Conservation (phyloP, 1,284 basidiomycete genomes). For the Amylostereum areolatum region DNA sequence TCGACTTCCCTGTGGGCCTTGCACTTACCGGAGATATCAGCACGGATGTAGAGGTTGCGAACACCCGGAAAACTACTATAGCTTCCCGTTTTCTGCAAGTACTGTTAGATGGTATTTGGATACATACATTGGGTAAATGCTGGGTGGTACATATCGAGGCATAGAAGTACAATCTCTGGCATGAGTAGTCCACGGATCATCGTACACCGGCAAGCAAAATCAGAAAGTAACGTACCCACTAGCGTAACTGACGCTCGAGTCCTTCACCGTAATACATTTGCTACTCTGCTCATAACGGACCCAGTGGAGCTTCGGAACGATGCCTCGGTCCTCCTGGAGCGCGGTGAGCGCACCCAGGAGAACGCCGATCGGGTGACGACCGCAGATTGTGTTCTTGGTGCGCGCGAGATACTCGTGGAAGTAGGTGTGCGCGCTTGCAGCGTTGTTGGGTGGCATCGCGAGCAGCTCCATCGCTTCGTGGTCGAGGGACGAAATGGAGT, state of each 20-base stretch:
- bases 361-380: conserved; percentile 92
- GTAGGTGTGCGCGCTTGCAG: conserved; percentile 47
- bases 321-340: conserved; percentile 45
- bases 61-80: no score
- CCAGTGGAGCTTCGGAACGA: conserved; percentile 55
- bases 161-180: not conserved
- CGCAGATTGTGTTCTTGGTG: conserved; percentile 97
- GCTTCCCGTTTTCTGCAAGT: no score
- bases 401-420: conserved; percentile 74
- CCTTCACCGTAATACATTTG: conserved; percentile 57
- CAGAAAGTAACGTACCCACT: conserved; percentile 72
- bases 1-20: conserved; percentile 48
- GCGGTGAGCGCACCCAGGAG: conserved; percentile 71
- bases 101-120: no score
- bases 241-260: conserved; percentile 95
- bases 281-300: conserved; percentile 93
- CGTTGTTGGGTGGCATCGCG: conserved; percentile 48
- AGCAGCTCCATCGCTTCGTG: conserved; percentile 74
- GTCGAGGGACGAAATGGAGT: conserved; percentile 74
- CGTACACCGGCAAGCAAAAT: not conserved
- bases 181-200: not conserved
- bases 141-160: no score
- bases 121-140: no score
- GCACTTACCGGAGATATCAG: conserved; percentile 32
- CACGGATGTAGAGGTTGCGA: conserved; percentile 32